Base-by-base conservation (phyloP, 2,329 filamentous ascomycete genomes). In the Xylariales sp. region DNA sequence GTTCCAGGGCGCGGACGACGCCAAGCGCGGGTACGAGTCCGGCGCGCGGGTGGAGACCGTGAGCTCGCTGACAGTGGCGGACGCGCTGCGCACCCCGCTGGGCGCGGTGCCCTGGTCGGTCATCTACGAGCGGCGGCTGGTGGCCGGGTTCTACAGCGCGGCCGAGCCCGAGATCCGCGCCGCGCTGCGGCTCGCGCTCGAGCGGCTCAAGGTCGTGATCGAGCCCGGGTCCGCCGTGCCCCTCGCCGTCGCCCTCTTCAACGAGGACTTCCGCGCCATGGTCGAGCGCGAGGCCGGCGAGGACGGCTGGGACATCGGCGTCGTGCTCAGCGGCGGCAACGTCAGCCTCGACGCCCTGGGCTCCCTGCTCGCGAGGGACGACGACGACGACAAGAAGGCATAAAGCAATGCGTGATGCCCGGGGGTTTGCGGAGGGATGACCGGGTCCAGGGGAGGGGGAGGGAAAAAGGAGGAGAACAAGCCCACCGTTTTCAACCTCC, bases 211-310 rank as follows among this genome's bases (percentile, higher is more conserved):
- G 76, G 66, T 95, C 32, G 80, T 96, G 16, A 81, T 96, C 11
- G 91, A 97, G 70, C 91, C 91, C 16, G 90, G 84, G 61, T 79
- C 85, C 1, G 88, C 83, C 3, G 90, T 96, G n/a, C 78, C 81
- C 2, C 60, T 97, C 42, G 93, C 91, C 0, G 85, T 87, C 6
- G 83, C 81, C 37, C 65, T 97, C 48, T 96, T 79, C 48, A 85
- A 95, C 57, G 87, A 94, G 62, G 87, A 89, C 4, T 96, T 96
- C 45, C 68, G 88, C 41, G 58, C 54, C 11, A 61, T 83, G 61
- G 84, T 90, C 8, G 80, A 88, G 65, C 60, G 54, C 42, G 85
- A 90, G 60, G 85, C 69, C 0, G 85, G 86, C 0, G 71, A 78
- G 37, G 69, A 76, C 11, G 88, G 87, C 0, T 95, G 89, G 88